Evolutionary conservation across 768 basidiomycete species (phyloP), one percentile per base, ranked within the genome.

Genomic region (Daedaleopsis sinensis): DNA sequence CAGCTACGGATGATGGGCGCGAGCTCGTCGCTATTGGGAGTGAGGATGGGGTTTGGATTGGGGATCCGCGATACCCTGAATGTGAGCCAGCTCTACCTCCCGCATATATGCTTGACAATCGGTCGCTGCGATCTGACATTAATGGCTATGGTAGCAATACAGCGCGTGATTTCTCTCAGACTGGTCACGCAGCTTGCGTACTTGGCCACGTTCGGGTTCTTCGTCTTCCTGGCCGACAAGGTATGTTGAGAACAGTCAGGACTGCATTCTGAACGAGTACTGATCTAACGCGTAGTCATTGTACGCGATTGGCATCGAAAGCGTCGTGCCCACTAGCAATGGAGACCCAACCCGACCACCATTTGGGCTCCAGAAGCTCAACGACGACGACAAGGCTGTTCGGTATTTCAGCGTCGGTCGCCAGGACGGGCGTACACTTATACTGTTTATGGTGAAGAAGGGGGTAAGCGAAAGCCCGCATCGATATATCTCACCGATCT

Each of bases 31-130:
- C 80, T 0, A 73, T 82, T 15, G 82, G 82, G 6, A 80, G 80
- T 62, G 74, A 76, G n/a, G 79, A 81, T 49, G 82, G 82, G 1
- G 78, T 83, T 13, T 84, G 79, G 77, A 79, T 84, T 21, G 82
- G 82, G 0, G 69, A 80, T 58, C 72, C 77, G 3, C 70, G 74
- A n/a, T 73, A 79, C 42, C 73, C 80, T 2, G 62, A 64, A 42
- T 78, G 76, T 76, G 61, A 58, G 74, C 27, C 27, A 32, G 27
- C 27, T 19, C 32, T 24, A n/a, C 15, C 35, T 46, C 5, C 21
- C 21, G 38, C 37, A 10, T 9, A 23, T 11, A 11, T 47, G 5
- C 3, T 3, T 5, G 35, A 32, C 18, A 19, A n/a, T 15, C 52
- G 19, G 39, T 38, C 27, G 54, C 21, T 42, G 51, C 35, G 27